These are phyloP conservation scores for Rhodotorula glutinis DNA, from an alignment of 1,284 basidiomycete genomes.

Conservation along the genomic window DNA sequence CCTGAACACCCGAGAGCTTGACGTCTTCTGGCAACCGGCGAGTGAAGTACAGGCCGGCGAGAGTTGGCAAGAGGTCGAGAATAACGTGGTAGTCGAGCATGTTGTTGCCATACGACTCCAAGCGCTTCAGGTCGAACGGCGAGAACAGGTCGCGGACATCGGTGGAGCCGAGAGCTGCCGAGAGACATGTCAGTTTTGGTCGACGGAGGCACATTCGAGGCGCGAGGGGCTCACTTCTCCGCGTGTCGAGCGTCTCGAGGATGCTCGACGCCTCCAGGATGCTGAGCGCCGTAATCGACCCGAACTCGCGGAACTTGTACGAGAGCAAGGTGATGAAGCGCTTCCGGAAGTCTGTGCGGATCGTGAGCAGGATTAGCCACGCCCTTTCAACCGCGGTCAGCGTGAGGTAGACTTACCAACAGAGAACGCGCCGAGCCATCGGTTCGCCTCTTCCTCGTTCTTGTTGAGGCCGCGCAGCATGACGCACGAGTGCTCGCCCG, in stretches of 20 bases:
- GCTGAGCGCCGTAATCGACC: slow-evolving; percentile 78
- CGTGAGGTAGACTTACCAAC: slow-evolving; percentile 65
- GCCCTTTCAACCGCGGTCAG: no score
- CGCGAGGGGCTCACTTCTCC: slow-evolving; percentile 11
- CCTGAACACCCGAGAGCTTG: slow-evolving; percentile 75
- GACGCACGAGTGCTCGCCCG: slow-evolving; percentile 93
- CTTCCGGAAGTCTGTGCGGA: slow-evolving; percentile 72
- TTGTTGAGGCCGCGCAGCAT: slow-evolving; percentile 79
- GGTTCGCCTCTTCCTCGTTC: slow-evolving; percentile 51
- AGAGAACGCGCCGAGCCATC: slow-evolving; percentile 85
- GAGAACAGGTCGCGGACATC: slow-evolving; percentile 75
- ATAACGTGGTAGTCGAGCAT: slow-evolving; percentile 96
- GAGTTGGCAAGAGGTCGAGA: slow-evolving; percentile 79
- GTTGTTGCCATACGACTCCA: slow-evolving; percentile 85
- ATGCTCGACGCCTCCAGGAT: slow-evolving; percentile 78
- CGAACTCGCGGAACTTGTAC: slow-evolving; percentile 92
- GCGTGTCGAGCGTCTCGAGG: slow-evolving; percentile 48
- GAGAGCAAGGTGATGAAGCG: slow-evolving; percentile 86
- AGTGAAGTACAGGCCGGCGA: slow-evolving; percentile 81
- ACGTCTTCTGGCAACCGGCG: slow-evolving; percentile 63
- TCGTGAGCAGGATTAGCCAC: neutral
- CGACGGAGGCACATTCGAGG: no score
- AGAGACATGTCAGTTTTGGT: neutral
- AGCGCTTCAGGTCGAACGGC: slow-evolving; percentile 92
- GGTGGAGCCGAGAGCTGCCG: slow-evolving; percentile 57